Conservation (phyloP, 2,329 filamentous ascomycete species). For the Fusarium gaditjirri region DNA sequence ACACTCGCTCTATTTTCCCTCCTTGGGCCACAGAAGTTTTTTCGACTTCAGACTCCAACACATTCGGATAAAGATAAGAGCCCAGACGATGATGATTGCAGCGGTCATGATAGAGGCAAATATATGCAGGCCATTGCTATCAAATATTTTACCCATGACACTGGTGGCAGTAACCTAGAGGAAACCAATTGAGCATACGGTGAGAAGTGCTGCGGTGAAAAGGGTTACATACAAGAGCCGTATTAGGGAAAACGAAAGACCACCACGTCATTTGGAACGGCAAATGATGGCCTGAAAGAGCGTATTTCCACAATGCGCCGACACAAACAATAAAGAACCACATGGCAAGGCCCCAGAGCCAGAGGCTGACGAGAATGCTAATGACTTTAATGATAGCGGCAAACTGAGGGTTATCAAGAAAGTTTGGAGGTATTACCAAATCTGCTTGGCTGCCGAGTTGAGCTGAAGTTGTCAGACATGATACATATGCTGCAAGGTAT, state of each 20-base stretch:
- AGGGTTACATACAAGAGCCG: conserved; percentile 63
- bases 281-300: conserved; percentile 66
- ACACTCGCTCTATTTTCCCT: conserved; percentile 44
- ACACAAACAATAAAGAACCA: conserved; percentile 87
- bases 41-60: conserved; percentile 71
- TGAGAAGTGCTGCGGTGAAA: not conserved
- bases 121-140: conserved; percentile 69
- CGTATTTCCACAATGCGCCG: conserved; percentile 78
- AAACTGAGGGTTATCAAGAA: conserved; percentile 55
- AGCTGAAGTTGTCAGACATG: conserved; percentile 45
- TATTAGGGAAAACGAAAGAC: conserved; percentile 85
- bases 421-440: conserved; percentile 56
- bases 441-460: conserved; percentile 57
- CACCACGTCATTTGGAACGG: conserved; percentile 89
- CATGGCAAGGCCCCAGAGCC: conserved; percentile 84
- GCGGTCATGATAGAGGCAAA: conserved; percentile 75
- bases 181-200: not conserved
- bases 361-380: conserved; percentile 73
- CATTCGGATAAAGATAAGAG: conserved; percentile 76
- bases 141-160: conserved; percentile 72
- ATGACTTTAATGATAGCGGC: conserved; percentile 59
- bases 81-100: conserved; percentile 74
- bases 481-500: not conserved
- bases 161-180: conserved; percentile 74
- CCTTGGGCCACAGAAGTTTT: conserved; percentile 82